Conservation (phyloP, 202 grass and related monocot genomes). For the Panicum virgatum region DNA sequence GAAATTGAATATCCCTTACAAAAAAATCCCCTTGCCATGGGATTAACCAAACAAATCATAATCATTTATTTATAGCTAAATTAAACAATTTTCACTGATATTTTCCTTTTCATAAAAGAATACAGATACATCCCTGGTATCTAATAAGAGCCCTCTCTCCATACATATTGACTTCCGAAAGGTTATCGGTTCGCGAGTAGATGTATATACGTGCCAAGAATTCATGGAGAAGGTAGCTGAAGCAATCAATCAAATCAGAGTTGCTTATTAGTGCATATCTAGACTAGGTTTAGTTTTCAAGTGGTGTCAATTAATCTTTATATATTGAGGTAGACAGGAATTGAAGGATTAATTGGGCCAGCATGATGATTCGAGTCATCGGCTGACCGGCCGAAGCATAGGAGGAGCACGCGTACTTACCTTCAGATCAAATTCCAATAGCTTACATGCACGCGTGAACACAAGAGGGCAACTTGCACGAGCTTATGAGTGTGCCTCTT, state of each 20-base stretch:
- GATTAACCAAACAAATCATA: no score
- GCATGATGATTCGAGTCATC: background rate
- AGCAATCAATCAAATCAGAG: background rate
- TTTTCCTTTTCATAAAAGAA: no score
- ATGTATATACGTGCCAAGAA: background rate
- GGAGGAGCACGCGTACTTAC: background rate
- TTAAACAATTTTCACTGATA: no score
- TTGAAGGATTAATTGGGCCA: constrained; percentile 27
- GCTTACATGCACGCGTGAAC: background rate
- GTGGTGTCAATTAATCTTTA: background rate
- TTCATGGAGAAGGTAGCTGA: background rate
- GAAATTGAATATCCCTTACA: no score
- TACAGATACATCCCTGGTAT: no score
- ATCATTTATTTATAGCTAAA: no score
- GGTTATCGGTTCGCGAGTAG: background rate
- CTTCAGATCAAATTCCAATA: background rate
- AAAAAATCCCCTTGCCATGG: no score
- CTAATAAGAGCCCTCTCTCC: no score
- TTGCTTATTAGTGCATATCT: no score
- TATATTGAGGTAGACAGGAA: constrained; percentile 6
- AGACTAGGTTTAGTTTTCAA: background rate
- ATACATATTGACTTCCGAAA: background rate
- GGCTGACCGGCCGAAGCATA: background rate
- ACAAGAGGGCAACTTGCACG: background rate
- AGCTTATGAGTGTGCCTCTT: background rate